A percentile compares a stretch with the other conserved stretches of the same genome.
phyloP scores from a whole-genome alignment of 805 yeast genomes.

The Kazachstania kunashirensis region DNA sequence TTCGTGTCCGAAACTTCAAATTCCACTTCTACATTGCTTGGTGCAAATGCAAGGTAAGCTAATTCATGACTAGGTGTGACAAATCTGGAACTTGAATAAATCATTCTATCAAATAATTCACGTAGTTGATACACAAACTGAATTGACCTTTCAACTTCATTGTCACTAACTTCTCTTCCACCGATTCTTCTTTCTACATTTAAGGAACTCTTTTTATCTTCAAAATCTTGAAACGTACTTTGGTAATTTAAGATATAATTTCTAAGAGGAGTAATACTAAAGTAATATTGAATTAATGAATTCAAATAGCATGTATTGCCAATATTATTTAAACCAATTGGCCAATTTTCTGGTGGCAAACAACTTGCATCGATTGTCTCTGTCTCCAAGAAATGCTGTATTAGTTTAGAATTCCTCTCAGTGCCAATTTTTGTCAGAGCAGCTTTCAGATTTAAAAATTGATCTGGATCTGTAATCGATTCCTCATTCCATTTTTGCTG shows the following conservation, averaged over 20 bases:
- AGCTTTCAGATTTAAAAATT: slow-evolving; percentile 46
- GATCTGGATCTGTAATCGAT: slow-evolving; percentile 28
- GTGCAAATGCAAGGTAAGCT: slow-evolving; percentile 80
- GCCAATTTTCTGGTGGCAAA: slow-evolving; percentile 62
- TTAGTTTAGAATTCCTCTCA: slow-evolving; percentile 43
- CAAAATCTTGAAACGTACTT: slow-evolving; percentile 26
- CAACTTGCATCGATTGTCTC: slow-evolving; percentile 54
- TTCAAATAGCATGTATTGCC: slow-evolving; percentile 95
- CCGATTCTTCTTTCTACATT: slow-evolving; percentile 58
- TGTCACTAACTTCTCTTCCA: slow-evolving; percentile 69
- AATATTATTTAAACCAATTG: slow-evolving; percentile 86
- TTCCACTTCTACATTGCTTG: slow-evolving; percentile 56
- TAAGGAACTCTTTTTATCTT: slow-evolving; percentile 12
- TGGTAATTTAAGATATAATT: slow-evolving; percentile 51
- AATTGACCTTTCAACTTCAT: slow-evolving; percentile 70
- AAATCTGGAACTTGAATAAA: slow-evolving; percentile 48
- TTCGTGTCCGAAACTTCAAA: slow-evolving; percentile 30
- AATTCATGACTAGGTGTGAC: slow-evolving; percentile 76
- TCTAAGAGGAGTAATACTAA: slow-evolving; percentile 74
- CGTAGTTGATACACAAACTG: slow-evolving; percentile 71
- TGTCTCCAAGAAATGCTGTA: slow-evolving; percentile 45
- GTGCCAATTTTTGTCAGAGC: slow-evolving; percentile 50
- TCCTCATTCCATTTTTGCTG: slow-evolving; percentile 26
- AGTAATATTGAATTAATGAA: slow-evolving; percentile 82
- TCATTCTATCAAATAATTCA: slow-evolving; percentile 60